phyloP scores from a whole-genome alignment of 116 monocot genomes.

The Papilionanthe hybrid region DNA sequence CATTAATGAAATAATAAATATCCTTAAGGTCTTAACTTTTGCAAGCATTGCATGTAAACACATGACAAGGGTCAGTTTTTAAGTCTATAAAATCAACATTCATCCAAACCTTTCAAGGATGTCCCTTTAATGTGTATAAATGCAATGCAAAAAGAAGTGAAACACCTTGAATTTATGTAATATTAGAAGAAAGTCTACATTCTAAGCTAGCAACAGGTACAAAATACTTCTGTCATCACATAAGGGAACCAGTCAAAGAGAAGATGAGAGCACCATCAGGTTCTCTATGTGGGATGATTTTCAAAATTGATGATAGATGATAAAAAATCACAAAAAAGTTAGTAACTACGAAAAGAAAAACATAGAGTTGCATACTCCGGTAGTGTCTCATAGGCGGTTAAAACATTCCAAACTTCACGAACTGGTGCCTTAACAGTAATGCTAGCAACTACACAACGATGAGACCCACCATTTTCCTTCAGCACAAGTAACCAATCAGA shows the following conservation, averaged over 20 bases:
- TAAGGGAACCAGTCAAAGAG: background rate
- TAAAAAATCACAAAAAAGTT: background rate
- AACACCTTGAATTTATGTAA: background rate
- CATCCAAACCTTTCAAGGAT: background rate
- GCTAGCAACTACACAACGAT: conserved; percentile 82
- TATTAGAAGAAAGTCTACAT: background rate
- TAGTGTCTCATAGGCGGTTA: conserved; percentile 81
- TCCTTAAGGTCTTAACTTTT: background rate
- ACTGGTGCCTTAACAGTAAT: conserved; percentile 93
- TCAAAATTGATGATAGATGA: background rate
- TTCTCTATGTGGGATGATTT: background rate
- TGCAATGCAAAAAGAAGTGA: background rate
- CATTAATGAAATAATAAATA: background rate
- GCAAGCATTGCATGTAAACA: background rate
- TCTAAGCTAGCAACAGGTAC: background rate
- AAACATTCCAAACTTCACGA: conserved; percentile 82
- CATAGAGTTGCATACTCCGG: conserved; percentile 58
- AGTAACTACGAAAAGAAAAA: background rate
- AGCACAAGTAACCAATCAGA: conserved; percentile 31
- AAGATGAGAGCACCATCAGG: background rate
- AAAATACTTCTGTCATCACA: background rate
- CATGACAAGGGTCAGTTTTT: background rate
- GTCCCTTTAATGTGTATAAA: background rate
- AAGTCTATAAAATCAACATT: background rate
- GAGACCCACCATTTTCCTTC: conserved; percentile 94